Conservation (phyloP, 116 monocot genomes). For the Iris pallida region DNA sequence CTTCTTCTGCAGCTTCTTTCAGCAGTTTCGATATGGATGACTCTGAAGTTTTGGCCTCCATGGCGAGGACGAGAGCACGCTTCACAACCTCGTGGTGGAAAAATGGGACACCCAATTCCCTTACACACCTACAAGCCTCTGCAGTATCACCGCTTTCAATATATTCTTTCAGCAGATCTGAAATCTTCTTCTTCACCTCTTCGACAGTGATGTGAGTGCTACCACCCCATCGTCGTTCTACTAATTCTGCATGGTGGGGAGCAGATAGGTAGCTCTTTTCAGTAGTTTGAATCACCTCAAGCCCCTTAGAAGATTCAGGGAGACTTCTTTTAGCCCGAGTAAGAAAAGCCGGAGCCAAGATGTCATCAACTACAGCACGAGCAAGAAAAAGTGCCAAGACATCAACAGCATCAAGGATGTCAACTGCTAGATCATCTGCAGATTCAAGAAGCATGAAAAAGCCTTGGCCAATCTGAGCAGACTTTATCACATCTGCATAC, state of each 20-base stretch:
- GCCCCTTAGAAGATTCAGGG: conserved; percentile 56
- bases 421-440: conserved; percentile 83
- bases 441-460: conserved; percentile 82
- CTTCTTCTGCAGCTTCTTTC: conserved; percentile 83
- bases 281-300: conserved; percentile 63
- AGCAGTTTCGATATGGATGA: conserved; percentile 51
- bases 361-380: conserved; percentile 91
- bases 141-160: conserved; percentile 66
- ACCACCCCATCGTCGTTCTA: conserved; percentile 89
- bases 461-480: conserved; percentile 67
- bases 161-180: conserved; percentile 68
- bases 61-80: conserved; percentile 59
- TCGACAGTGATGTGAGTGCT: conserved; percentile 74
- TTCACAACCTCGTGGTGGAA: conserved; percentile 99
- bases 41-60: conserved; percentile 62
- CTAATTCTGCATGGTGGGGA: conserved; percentile 92
- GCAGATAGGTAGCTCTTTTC: conserved; percentile 96
- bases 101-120: conserved; percentile 83
- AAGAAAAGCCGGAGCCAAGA: conserved; percentile 84
- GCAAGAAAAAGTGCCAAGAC: conserved; percentile 86
- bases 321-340: conserved; percentile 42
- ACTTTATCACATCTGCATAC: conserved; percentile 62
- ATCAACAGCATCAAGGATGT: conserved; percentile 80
- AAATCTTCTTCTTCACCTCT: conserved; percentile 81
- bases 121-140: conserved; percentile 88